These are phyloP conservation scores for Flaveria robusta DNA, from an alignment of 129 eudicot species.

Conservation along the genomic window DNA sequence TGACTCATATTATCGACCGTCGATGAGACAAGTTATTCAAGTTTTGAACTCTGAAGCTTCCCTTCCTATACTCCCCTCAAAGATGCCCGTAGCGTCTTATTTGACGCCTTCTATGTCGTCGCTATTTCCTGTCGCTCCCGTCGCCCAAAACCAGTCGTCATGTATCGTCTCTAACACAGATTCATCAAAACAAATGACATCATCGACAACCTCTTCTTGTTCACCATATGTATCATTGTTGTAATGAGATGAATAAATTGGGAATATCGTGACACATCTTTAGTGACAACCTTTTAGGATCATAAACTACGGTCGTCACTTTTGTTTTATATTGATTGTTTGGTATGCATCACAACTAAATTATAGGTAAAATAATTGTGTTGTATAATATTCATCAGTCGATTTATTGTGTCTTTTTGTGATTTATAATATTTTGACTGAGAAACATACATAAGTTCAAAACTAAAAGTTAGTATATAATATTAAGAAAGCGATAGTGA, in stretches of 20 bases:
- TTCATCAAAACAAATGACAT: constrained; percentile 6
- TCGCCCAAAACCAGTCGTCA: background rate
- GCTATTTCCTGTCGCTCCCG: background rate
- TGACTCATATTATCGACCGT: background rate
- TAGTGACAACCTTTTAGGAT: background rate
- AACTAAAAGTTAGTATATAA: no score
- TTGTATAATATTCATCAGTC: no score
- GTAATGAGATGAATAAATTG: background rate
- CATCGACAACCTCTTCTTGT: background rate
- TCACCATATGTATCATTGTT: constrained; percentile 1
- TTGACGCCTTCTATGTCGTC: background rate
- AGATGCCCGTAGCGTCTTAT: background rate
- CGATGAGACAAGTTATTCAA: constrained; percentile 14
- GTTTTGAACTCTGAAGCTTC: constrained; percentile 1
- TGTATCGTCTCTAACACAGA: background rate
- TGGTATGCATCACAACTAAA: background rate
- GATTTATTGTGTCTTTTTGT: background rate
- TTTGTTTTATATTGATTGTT: background rate
- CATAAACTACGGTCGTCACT: background rate
- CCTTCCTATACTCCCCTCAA: background rate
- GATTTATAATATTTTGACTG: no score
- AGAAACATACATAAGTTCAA: no score
- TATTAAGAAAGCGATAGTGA: no score
- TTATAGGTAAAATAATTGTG: no score
- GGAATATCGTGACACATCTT: background rate